Evolutionary conservation across 805 yeast genomes (phyloP).

Genomic region (Candida hispaniensis): DNA sequence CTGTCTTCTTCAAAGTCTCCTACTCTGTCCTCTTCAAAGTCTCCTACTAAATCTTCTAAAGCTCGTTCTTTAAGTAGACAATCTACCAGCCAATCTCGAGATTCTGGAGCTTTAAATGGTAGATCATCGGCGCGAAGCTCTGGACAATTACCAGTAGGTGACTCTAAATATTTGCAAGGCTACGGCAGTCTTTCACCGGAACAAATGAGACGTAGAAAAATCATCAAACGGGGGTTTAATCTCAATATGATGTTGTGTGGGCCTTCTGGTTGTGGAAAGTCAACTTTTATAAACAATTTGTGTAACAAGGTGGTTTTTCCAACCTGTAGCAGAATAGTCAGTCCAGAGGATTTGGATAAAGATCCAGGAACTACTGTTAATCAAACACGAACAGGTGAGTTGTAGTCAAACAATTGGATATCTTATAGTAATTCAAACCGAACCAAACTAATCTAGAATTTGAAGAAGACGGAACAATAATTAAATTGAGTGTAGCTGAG

Average conservation of each 20-base stretch:
- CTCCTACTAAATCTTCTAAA: too few species aligned
- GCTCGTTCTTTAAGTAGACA: too few species aligned
- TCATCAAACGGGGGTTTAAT: conserved; percentile 46
- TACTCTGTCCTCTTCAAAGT: too few species aligned
- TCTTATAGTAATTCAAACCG: background rate
- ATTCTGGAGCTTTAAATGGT: too few species aligned
- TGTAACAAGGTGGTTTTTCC: conserved; percentile 71
- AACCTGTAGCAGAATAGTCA: background rate
- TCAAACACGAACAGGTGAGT: conserved; percentile 18
- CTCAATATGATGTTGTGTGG: conserved; percentile 62
- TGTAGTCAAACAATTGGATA: background rate
- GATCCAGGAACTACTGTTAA: conserved; percentile 19
- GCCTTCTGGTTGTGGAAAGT: conserved; percentile 79
- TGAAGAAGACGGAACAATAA: conserved; percentile 45
- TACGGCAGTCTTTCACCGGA: conserved; percentile 21
- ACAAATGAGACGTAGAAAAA: conserved; percentile 44
- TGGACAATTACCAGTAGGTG: background rate
- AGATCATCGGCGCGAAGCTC: too few species aligned
- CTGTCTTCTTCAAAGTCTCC: too few species aligned
- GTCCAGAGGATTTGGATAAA: conserved; percentile 14
- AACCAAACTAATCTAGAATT: conserved; percentile 33
- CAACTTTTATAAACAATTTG: conserved; percentile 83
- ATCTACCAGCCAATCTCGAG: too few species aligned
- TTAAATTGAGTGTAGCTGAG: conserved; percentile 49
- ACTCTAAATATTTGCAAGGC: background rate